Base-by-base conservation (phyloP, 352 stramenopile genomes). In the Globisporangium spiculum region DNA sequence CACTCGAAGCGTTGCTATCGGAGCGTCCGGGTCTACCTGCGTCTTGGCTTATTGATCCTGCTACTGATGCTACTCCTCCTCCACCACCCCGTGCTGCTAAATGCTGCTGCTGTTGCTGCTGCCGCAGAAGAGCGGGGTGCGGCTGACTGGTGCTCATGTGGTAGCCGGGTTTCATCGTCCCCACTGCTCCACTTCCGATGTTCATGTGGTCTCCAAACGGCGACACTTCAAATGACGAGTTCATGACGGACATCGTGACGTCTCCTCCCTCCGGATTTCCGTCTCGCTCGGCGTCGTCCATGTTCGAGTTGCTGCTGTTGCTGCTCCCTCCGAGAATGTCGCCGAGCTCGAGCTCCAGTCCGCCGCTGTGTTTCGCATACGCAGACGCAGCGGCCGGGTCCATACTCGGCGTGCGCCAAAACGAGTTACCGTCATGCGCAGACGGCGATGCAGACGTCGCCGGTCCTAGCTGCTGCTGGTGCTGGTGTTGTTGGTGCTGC, bases 261-360 rank as follows among this genome's bases (percentile, higher is more conserved):
- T 71, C 58, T 5, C 16, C 34, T 18, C 27, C 41, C 9, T 36
- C n/a, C 24, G 30, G n/a, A 8, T 46, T n/a, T 9, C 9, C 16
- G 6, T 32, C 55, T 26, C 63, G 65, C 34, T 71, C 44, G 18
- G 20, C 32, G 6, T 65, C 65, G 56, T 63, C 50, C 63, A 65
- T 55, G 32, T 62, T 63, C 16, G 63, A 53, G 30, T 53, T 66
- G 27, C 36, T 66, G 64, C 27, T 71, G 27, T 32, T 57, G 12
- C 46, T 36, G 22, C n/a, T 44, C 44, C 44, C 44, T 9, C 48
- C 68, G 20, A 89, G 32, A 36, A 87, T 84, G 14, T 79, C 80
- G 38, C 68, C 59, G 14, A 85, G 71, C 60, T 80, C 78, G 32
- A 87, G 61, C 50, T 83, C 78, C 53, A 86, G 60, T 24, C 58